Conservation (phyloP, 225 moss, liverwort and hornwort genomes). For the Polytrichum commune region DNA sequence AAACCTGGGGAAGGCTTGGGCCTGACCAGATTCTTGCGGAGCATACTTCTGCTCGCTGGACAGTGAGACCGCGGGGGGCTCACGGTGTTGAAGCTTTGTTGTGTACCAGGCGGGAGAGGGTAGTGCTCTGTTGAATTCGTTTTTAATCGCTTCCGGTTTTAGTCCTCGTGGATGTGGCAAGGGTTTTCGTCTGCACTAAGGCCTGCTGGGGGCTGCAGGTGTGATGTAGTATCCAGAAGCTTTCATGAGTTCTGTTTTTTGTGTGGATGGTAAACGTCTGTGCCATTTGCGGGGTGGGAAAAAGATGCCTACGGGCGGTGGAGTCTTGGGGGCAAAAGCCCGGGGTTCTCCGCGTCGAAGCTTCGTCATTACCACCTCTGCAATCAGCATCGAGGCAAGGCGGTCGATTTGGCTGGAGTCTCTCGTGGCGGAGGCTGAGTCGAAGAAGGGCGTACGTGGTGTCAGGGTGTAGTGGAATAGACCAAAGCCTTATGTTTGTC, state of each 20-base stretch:
- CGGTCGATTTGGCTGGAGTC: background rate
- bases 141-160: constrained; percentile 17
- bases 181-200: constrained; percentile 42
- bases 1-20: constrained; percentile 7
- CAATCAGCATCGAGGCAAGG: background rate
- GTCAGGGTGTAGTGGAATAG: constrained; percentile 18
- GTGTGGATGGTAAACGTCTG: constrained; percentile 40
- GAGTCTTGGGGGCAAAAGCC: background rate
- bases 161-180: constrained; percentile 47
- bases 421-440: background rate
- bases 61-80: background rate
- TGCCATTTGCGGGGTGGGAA: constrained; percentile 11
- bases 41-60: constrained; percentile 10
- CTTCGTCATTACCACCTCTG: constrained; percentile 5
- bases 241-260: constrained; percentile 52
- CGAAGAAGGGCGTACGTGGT: constrained; percentile 27
- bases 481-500: constrained; percentile 22
- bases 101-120: constrained; percentile 25
- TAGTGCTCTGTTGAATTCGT: constrained; percentile 20
- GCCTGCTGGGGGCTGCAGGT: constrained; percentile 23
- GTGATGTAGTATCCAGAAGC: constrained; percentile 44
- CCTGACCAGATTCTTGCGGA: constrained; percentile 9
- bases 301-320: constrained; percentile 4
- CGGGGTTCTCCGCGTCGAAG: constrained; percentile 6
- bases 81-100: constrained; percentile 3